These are phyloP conservation scores for Gossypium raimondii DNA, from an alignment of 345 rosid species.

Conservation along the genomic window DNA sequence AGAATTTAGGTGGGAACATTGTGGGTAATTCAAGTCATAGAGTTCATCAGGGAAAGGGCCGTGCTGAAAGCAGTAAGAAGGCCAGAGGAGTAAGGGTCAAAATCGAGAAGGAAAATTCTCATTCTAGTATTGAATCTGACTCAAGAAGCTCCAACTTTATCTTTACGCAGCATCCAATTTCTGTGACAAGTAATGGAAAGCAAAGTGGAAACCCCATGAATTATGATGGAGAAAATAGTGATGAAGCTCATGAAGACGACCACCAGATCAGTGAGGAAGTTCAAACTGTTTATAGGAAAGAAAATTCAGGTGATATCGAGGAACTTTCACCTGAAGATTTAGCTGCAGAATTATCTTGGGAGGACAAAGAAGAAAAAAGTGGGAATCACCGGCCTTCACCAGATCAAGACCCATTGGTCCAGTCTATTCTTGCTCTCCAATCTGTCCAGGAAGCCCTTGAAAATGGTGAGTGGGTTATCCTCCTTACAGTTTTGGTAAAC, in stretches of 20 bases:
- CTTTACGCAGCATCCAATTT: conserved; percentile 59
- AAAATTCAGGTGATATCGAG: conserved; percentile 36
- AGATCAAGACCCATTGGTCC: conserved; percentile 50
- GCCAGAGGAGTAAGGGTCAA: conserved; percentile 76
- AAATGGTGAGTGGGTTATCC: conserved; percentile 15
- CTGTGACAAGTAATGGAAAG: conserved; percentile 50
- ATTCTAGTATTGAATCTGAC: conserved; percentile 43
- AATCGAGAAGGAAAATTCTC: conserved; percentile 76
- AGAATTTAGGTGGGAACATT: conserved; percentile 42
- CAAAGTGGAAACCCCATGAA: conserved; percentile 38
- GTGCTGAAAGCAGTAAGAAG: conserved; percentile 59
- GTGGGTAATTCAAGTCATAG: conserved; percentile 38
- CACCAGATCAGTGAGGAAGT: conserved; percentile 38
- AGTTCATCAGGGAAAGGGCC: conserved; percentile 46
- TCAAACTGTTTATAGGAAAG: conserved; percentile 36
- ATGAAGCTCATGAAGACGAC: conserved; percentile 39
- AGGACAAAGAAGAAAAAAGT: conserved; percentile 35
- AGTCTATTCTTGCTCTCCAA: conserved; percentile 47
- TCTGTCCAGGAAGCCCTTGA: conserved; percentile 61
- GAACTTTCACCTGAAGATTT: conserved; percentile 26
- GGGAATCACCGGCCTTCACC: conserved; percentile 34
- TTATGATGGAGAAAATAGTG: conserved; percentile 52
- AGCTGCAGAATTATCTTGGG: conserved; percentile 44
- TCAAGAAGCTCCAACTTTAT: conserved; percentile 82
- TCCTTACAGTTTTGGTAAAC: not conserved